Evolutionary conservation across 2,329 filamentous ascomycete species (phyloP), one percentile per base, ranked within the genome.

Genomic region (Piedraia hortae): DNA sequence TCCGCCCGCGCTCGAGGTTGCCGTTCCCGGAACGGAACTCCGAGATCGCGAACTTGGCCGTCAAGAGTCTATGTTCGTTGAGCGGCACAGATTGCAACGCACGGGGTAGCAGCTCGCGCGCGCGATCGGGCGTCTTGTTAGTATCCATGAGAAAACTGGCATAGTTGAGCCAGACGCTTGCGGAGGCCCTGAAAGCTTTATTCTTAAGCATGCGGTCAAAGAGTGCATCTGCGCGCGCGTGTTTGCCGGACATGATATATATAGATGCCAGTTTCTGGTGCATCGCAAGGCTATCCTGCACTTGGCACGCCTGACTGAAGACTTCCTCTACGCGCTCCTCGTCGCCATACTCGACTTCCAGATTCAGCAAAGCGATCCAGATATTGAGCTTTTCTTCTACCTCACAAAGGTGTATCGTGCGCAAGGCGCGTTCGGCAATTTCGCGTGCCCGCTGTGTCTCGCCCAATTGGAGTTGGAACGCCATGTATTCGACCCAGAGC

Each of bases 401-500:
- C 42, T 91, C 78, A 12, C 74, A 65, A 28, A 88, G 75, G 45
- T 75, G 73, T 50, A 97, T 93, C 9, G 72, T 88, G 40, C 70
- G 68, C 31, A 93, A 61, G 10, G 85, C 85, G 28, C 85, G 71
- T 47, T 91, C 73, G 2, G 77, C 80, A 27, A 91, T 70, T 32
- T 82, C 72, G 21, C 82, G 66, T 7, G 85, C 80, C 46, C 78
- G 85, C 28, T 69, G 64, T 10, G 88, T 56, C 47, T 97, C 85
- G 40, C 75, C 75, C 23, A 89, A 62, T 41, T 89, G 71, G 45
- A 91, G 68, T 47, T 93, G 77, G 59, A 89, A 89, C n/a, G 80
- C 78, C 77, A 97, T 93, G 50, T 97, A 97, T 32, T 75, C 63
- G 24, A 91, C 74, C 85, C 85, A 97, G 13, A 93, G 59, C 29